A percentile compares a stretch with the other conserved stretches of the same genome.
Evolutionary conservation across 2,329 filamentous ascomycete genomes (phyloP).

Genomic region (Epichloe gansuensis): DNA sequence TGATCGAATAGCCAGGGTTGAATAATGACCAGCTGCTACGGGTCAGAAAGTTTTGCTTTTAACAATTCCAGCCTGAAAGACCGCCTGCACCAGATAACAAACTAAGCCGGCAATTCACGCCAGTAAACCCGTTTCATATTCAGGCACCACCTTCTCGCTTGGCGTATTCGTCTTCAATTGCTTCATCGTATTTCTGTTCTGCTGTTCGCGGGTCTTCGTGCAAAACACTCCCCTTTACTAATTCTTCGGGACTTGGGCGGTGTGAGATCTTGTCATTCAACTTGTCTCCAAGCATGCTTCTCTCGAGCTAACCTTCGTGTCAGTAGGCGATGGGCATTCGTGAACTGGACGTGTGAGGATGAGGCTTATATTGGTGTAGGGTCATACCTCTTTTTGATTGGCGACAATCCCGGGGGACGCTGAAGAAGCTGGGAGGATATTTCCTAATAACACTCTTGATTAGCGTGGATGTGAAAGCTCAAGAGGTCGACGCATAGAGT

Average conservation of each 20-base stretch:
- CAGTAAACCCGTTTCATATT: constrained; percentile 9
- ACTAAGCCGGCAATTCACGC: not conserved
- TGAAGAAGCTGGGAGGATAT: constrained; percentile 70
- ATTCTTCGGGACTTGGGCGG: constrained; percentile 60
- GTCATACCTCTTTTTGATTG: constrained; percentile 56
- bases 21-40: no score
- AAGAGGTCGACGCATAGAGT: not conserved
- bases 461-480: not conserved
- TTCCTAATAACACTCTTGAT: constrained; percentile 41
- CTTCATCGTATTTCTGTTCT: constrained; percentile 44
- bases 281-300: constrained; percentile 74
- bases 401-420: constrained; percentile 71
- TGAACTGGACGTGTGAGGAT: not conserved
- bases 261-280: constrained; percentile 78
- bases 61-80: not conserved
- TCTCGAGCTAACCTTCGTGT: constrained; percentile 44
- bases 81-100: not conserved
- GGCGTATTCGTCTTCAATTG: constrained; percentile 51
- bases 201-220: constrained; percentile 50
- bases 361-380: not conserved
- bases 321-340: not conserved
- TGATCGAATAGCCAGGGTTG: no score
- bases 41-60: not conserved
- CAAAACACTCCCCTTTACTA: constrained; percentile 71
- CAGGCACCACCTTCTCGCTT: constrained; percentile 50